phyloP scores from a whole-genome alignment of 768 basidiomycete species.

The Hygrocybe coccinea region DNA sequence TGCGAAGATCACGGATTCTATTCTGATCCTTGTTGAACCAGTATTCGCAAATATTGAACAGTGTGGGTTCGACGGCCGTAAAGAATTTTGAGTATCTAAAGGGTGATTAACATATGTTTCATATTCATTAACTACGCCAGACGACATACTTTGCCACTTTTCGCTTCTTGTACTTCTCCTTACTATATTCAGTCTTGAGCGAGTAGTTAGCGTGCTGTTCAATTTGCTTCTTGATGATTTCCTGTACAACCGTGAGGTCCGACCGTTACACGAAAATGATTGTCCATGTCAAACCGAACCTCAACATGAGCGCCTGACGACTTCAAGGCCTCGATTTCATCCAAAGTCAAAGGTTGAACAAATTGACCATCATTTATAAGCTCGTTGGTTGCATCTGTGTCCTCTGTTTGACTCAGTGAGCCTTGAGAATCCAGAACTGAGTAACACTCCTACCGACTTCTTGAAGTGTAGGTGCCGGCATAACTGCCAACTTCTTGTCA shows the following conservation, averaged over 20 bases:
- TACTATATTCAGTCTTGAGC: conserved; percentile 96
- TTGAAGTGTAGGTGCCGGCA: conserved; percentile 60
- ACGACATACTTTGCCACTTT: conserved; percentile 88
- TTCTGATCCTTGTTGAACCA: conserved; percentile 82
- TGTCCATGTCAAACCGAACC: conserved; percentile 45
- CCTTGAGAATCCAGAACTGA: neutral
- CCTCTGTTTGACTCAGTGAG: conserved; percentile 52
- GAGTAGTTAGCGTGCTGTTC: conserved; percentile 88
- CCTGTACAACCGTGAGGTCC: conserved; percentile 43
- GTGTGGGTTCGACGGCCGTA: conserved; percentile 80
- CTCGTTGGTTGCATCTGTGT: conserved; percentile 95
- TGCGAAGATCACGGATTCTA: conserved; percentile 77
- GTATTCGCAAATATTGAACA: conserved; percentile 83
- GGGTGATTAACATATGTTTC: neutral
- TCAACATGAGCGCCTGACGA: conserved; percentile 77
- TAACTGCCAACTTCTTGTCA: conserved; percentile 59
- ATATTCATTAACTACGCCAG: neutral
- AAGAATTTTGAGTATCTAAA: conserved; percentile 82
- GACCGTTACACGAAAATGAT: neutral
- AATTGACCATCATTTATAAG: conserved; percentile 83
- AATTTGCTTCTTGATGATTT: conserved; percentile 93
- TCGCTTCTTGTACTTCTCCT: conserved; percentile 95
- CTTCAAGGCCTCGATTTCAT: conserved; percentile 82
- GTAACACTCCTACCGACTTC: conserved; percentile 65
- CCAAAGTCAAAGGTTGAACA: conserved; percentile 76